Base-by-base conservation (phyloP, 2,329 filamentous ascomycete genomes). In the Penicillium sp. region DNA sequence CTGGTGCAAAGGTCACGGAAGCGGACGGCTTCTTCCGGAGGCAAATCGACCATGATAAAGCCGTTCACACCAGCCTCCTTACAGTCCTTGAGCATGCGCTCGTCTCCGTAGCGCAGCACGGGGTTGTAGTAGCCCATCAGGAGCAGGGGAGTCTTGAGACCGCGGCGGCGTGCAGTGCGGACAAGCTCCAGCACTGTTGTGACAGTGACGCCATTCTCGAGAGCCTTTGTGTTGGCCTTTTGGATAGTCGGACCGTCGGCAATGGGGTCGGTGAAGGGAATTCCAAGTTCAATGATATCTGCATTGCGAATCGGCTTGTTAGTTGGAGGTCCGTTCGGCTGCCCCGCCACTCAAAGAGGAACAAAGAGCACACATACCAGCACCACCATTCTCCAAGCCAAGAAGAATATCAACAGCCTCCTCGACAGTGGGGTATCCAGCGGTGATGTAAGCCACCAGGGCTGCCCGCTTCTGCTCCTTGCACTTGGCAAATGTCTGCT, bases 81-180 rank as follows among this genome's bases (percentile, higher is more conserved):
- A 72, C 90, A 90, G 73, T 97, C 92, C 64, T 85, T 81, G 49
- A 99, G 79, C 73, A 97, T 85, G 55, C 82, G 83, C 76, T 96
- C 91, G 76, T 99, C 94, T 49, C 94, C 94, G 70, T 97, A 99
- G 66, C 88, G 90, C 56, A 97, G 79, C 56, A 97, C 81, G 1
- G 94, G 94, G 78, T 99, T 99, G 78, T 96, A 99, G 82, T 99
- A 99, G 66, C 94, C 94, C 94, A 99, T 99, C 61, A 99, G 83
- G 68, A 99, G 77, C 39, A 99, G 84, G 0, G 94, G 94, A 0
- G 87, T 85, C 65, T 82, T 86, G 50, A 97, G 79, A 39, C 94
- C 94, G 57, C 81, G 82, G 63, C 82, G 81, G 65, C 94, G 83
- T 43, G 93, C 90, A 57, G 88, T 83, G 64, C 87, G 86, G 56